Evolutionary conservation across 192 early-diverging fungal genomes (phyloP).

Genomic region (Backusella parvicylindrica): DNA sequence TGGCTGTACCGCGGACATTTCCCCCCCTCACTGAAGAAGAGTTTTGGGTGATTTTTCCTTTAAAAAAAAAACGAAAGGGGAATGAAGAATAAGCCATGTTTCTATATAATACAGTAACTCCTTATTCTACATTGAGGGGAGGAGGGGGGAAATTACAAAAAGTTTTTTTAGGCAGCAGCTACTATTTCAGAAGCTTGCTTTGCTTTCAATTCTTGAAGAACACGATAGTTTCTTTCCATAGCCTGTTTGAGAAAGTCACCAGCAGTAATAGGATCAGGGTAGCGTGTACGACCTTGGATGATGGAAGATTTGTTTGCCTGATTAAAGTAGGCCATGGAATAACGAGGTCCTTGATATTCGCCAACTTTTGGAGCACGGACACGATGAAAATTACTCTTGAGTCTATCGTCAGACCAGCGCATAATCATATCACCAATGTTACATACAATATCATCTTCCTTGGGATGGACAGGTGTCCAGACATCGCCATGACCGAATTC

Average conservation of each 20-base stretch:
- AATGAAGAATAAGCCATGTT: conserved; percentile 9
- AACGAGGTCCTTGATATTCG: conserved; percentile 19
- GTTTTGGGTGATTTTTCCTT: neutral
- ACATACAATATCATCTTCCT: conserved; percentile 26
- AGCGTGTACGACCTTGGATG: conserved; percentile 29
- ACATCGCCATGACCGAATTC: neutral
- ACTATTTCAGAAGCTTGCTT: neutral
- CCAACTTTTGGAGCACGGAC: conserved; percentile 16
- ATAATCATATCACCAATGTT: conserved; percentile 38
- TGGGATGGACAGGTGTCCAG: neutral
- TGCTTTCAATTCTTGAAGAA: neutral
- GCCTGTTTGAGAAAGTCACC: conserved; percentile 21
- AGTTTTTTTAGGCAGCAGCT: neutral
- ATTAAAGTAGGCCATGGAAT: conserved; percentile 28
- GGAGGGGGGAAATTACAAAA: neutral
- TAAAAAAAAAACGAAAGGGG: neutral
- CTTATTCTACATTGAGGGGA: neutral
- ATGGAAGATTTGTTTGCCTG: conserved; percentile 25
- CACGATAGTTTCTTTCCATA: conserved; percentile 28
- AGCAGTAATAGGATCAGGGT: conserved; percentile 24
- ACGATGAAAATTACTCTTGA: conserved; percentile 29
- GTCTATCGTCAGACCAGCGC: conserved; percentile 31
- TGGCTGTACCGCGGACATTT: neutral
- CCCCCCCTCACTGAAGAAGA: conserved; percentile 1
- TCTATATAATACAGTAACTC: conserved; percentile 10